Conservation (phyloP, 768 basidiomycete species). For the Phaeotremella skinneri region DNA sequence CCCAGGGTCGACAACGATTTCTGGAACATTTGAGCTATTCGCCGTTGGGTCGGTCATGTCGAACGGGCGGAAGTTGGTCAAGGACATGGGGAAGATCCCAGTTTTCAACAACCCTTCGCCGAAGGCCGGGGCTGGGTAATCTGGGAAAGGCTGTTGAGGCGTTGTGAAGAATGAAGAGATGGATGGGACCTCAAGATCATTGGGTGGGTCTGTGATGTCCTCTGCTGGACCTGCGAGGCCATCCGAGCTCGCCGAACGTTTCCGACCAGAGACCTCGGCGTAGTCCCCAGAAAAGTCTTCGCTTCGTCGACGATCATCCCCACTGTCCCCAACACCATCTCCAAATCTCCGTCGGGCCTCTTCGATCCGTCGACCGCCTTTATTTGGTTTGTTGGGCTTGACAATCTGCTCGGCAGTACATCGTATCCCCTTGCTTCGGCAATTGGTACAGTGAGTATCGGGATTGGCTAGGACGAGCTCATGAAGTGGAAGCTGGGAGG, state of each 20-base stretch:
- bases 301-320: background rate
- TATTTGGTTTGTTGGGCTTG: slow-evolving; percentile 36
- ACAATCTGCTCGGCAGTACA: slow-evolving; percentile 31
- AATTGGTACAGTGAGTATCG: slow-evolving; percentile 29
- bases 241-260: no score
- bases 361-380: slow-evolving; percentile 37
- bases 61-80: background rate
- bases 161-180: no score
- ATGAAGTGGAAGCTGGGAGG: slow-evolving; percentile 11
- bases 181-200: no score
- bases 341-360: slow-evolving; percentile 31
- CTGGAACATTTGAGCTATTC: background rate
- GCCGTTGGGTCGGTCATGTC: background rate
- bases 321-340: background rate
- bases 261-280: no score
- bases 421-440: slow-evolving; percentile 31
- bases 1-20: background rate
- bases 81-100: no score
- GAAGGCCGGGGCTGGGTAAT: no score
- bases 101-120: no score
- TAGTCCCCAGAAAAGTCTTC: background rate
- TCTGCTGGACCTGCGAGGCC: no score
- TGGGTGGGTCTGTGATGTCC: no score
- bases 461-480: slow-evolving; percentile 26
- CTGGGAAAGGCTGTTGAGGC: no score